Conservation (phyloP, 1,284 basidiomycete genomes). For the Phellopilus nigrolimitatus region DNA sequence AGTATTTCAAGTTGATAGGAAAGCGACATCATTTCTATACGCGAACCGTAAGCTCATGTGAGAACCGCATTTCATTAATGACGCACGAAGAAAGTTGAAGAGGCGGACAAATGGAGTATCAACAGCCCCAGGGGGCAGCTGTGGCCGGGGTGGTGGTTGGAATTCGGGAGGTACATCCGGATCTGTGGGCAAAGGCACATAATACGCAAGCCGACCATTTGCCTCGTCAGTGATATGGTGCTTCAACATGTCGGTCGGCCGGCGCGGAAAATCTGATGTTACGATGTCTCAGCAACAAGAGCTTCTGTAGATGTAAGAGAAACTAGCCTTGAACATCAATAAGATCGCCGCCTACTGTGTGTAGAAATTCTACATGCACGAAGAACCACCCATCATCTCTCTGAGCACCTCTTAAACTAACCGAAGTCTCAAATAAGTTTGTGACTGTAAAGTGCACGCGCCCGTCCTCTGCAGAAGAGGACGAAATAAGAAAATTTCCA, state of each 20-base stretch:
- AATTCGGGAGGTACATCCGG: conserved; percentile 37
- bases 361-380: conserved; percentile 69
- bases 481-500: conserved; percentile 19
- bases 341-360: conserved; percentile 67
- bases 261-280: conserved; percentile 60
- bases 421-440: conserved; percentile 69
- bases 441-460: conserved; percentile 72
- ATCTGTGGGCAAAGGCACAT: conserved; percentile 45
- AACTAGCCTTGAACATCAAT: conserved; percentile 62
- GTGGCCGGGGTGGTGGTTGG: conserved; percentile 44
- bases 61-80: background rate
- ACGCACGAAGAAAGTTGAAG: conserved; percentile 78
- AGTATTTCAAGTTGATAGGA: conserved; percentile 82
- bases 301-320: background rate
- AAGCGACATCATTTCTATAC: conserved; percentile 77
- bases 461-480: conserved; percentile 51
- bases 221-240: conserved; percentile 69
- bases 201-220: conserved; percentile 57
- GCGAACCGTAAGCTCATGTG: background rate
- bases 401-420: conserved; percentile 67
- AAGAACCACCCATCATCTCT: conserved; percentile 78
- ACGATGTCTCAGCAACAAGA: background rate
- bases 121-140: conserved; percentile 53
- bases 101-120: conserved; percentile 76
- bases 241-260: conserved; percentile 59